Percentiles rank a stretch among this genome's conserved stretches.
These are phyloP conservation scores for Thelonectria discophora DNA, from an alignment of 2,329 filamentous ascomycete species.

Conservation along the genomic window DNA sequence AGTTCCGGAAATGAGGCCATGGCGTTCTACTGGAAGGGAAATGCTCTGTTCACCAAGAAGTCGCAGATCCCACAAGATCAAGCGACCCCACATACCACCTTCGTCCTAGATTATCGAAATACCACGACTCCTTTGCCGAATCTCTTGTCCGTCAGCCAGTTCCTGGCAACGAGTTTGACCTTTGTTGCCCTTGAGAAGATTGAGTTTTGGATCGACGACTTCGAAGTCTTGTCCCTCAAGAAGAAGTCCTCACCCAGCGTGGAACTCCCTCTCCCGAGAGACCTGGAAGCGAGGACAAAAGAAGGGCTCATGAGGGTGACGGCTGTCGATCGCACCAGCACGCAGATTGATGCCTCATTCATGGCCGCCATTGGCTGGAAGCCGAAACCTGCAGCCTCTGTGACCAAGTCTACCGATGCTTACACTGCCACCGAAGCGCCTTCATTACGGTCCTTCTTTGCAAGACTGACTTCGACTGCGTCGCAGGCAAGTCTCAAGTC, in stretches of 20 bases:
- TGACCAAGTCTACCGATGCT: constrained; percentile 56
- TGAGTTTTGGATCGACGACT: constrained; percentile 91
- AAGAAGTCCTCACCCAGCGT: constrained; percentile 88
- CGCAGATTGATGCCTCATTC: constrained; percentile 90
- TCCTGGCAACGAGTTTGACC: constrained; percentile 92
- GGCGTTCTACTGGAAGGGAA: constrained; percentile 99
- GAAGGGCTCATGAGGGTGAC: constrained; percentile 89
- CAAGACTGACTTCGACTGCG: constrained; percentile 70
- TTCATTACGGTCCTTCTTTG: constrained; percentile 82
- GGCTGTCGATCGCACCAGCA: constrained; percentile 83
- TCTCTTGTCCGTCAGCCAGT: constrained; percentile 86
- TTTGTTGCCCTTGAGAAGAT: constrained; percentile 91
- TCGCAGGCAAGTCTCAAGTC: constrained; percentile 60
- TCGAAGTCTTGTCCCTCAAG: constrained; percentile 77
- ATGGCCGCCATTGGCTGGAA: constrained; percentile 92
- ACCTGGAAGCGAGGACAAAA: constrained; percentile 83
- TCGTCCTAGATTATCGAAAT: constrained; percentile 93
- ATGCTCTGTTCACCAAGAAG: constrained; percentile 91
- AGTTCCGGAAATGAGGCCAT: constrained; percentile 92
- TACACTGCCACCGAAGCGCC: constrained; percentile 62
- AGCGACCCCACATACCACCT: constrained; percentile 79
- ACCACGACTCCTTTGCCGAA: constrained; percentile 86
- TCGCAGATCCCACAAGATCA: constrained; percentile 76
- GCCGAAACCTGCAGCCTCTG: constrained; percentile 55
- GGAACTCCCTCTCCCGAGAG: constrained; percentile 75